Evolutionary conservation across 768 basidiomycete genomes (phyloP).

Genomic region (Suillus paluster): DNA sequence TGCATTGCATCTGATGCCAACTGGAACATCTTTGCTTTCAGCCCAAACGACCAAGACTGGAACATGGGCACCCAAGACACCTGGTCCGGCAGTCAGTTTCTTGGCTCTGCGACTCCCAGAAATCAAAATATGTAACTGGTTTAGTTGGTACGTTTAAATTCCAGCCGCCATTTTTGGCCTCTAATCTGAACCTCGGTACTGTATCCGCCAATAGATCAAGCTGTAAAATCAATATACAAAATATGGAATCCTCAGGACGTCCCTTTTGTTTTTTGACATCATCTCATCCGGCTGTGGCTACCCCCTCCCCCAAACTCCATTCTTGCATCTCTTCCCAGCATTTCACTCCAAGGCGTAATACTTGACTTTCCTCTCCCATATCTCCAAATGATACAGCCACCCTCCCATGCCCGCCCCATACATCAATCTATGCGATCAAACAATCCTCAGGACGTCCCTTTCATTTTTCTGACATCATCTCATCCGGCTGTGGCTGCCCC

Average conservation of each 20-base stretch:
- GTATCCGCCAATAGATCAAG: slow-evolving; percentile 52
- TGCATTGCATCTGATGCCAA: slow-evolving; percentile 80
- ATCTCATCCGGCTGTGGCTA: slow-evolving; percentile 33
- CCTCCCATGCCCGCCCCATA: slow-evolving; percentile 23
- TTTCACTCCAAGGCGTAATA: slow-evolving; percentile 32
- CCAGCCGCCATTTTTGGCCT: slow-evolving; percentile 15
- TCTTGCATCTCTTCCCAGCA: slow-evolving; percentile 8
- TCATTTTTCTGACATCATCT: too few species aligned
- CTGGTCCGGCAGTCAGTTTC: slow-evolving; percentile 29
- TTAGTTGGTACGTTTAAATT: slow-evolving; percentile 64
- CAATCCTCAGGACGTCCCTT: too few species aligned
- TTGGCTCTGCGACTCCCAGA: slow-evolving; percentile 54
- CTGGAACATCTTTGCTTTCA: slow-evolving; percentile 91
- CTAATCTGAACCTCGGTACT: slow-evolving; percentile 35
- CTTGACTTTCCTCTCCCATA: slow-evolving; percentile 57
- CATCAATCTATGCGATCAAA: too few species aligned
- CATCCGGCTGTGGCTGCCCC: too few species aligned
- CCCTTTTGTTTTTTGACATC: slow-evolving; percentile 55
- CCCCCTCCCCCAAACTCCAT: slow-evolving; percentile 6
- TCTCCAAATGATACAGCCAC: slow-evolving; percentile 45
- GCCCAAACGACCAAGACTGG: slow-evolving; percentile 83
- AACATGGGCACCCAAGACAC: slow-evolving; percentile 70
- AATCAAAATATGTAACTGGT: slow-evolving; percentile 64
- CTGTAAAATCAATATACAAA: slow-evolving; percentile 74
- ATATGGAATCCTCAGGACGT: slow-evolving; percentile 83